Evolutionary conservation across 768 basidiomycete genomes (phyloP).

Genomic region (Favolaschia claudopus): DNA sequence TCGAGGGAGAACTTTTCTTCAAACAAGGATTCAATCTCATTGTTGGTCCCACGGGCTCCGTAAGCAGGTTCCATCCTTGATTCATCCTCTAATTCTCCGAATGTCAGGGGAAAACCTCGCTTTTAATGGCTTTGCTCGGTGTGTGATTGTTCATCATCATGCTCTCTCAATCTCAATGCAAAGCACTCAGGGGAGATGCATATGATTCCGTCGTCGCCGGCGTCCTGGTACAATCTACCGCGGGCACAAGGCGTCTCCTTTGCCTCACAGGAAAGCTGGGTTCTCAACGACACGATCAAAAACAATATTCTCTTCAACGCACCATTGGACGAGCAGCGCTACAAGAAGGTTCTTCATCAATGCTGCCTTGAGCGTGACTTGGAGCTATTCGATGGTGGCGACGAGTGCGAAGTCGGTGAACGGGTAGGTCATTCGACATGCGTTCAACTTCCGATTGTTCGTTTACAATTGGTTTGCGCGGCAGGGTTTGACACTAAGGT

Average conservation of each 20-base stretch:
- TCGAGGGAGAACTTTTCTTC: slow-evolving; percentile 63
- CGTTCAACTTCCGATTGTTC: neutral
- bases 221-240: slow-evolving; percentile 78
- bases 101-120: slow-evolving; percentile 61
- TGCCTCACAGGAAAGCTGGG: slow-evolving; percentile 87
- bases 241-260: slow-evolving; percentile 75
- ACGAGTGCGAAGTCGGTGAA: slow-evolving; percentile 32
- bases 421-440: neutral
- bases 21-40: slow-evolving; percentile 63
- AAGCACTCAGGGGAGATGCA: slow-evolving; percentile 73
- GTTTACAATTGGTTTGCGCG: no score
- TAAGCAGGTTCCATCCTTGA: neutral
- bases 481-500: slow-evolving; percentile 79
- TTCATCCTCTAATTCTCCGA: neutral
- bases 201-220: slow-evolving; percentile 55
- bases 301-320: slow-evolving; percentile 87
- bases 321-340: slow-evolving; percentile 77
- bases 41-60: slow-evolving; percentile 61
- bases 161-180: neutral
- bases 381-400: slow-evolving; percentile 71
- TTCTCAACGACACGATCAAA: slow-evolving; percentile 80
- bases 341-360: slow-evolving; percentile 78
- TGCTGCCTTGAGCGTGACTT: slow-evolving; percentile 79
- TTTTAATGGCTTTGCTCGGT: slow-evolving; percentile 69
- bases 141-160: slow-evolving; percentile 23